Evolutionary conservation across 129 eudicot species (phyloP).

Genomic region (Chrysanthemum makinoi): DNA sequence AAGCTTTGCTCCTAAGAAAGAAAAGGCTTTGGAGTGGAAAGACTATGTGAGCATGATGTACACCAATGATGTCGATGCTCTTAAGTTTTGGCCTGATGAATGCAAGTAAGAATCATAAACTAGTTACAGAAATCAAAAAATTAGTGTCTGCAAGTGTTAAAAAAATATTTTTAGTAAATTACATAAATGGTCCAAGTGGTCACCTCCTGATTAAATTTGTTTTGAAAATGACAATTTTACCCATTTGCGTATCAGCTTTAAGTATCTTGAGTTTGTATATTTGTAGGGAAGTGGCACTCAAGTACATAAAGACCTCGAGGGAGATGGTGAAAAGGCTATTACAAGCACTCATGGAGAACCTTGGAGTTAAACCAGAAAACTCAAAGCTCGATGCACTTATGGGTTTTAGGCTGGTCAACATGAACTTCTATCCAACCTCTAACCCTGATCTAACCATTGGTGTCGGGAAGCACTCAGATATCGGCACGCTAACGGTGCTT

Average conservation of each 20-base stretch:
- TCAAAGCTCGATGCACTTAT: slow-evolving; percentile 28
- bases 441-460: slow-evolving; percentile 55
- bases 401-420: slow-evolving; percentile 35
- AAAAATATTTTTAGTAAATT: not conserved
- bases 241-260: not conserved
- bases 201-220: too few relatives aligned
- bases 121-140: not conserved
- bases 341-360: slow-evolving; percentile 23
- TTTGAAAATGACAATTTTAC: not conserved
- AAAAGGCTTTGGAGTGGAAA: slow-evolving; percentile 42
- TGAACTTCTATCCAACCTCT: slow-evolving; percentile 46
- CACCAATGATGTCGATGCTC: slow-evolving; percentile 40
- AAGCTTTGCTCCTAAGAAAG: slow-evolving; percentile 43
- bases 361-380: slow-evolving; percentile 33
- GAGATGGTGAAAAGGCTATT: slow-evolving; percentile 36
- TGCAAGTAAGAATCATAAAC: slow-evolving; percentile 28
- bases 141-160: too few relatives aligned
- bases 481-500: slow-evolving; percentile 42
- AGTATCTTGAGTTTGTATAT: not conserved
- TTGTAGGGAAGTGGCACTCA: slow-evolving; percentile 33
- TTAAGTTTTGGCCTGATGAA: slow-evolving; percentile 34
- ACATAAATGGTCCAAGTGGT: too few relatives aligned
- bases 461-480: slow-evolving; percentile 47
- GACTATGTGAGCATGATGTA: slow-evolving; percentile 41
- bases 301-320: slow-evolving; percentile 29